Evolutionary conservation across 208 protist species (phyloP).

Genomic region (Dictyostelium gargantuum): DNA sequence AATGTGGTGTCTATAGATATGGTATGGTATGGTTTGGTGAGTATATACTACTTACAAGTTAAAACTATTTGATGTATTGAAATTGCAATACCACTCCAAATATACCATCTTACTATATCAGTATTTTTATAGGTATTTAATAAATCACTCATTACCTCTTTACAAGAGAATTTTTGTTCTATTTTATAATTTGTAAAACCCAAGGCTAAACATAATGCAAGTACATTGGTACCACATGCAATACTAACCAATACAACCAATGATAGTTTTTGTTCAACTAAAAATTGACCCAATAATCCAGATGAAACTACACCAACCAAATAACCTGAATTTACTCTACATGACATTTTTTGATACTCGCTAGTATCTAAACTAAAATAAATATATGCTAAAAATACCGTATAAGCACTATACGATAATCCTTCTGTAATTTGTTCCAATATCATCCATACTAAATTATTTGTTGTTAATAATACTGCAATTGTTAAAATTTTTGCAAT

Average conservation of each 20-base stretch:
- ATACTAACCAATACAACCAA: neutral
- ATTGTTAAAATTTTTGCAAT: neutral
- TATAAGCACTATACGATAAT: conserved; percentile 33
- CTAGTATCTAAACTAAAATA: conserved; percentile 31
- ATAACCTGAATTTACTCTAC: conserved; percentile 39
- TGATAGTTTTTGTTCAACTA: neutral
- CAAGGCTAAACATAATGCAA: neutral
- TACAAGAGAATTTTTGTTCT: neutral
- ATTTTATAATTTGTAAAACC: neutral
- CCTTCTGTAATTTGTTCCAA: conserved; percentile 39
- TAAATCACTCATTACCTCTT: neutral
- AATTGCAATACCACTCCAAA: conserved; percentile 49
- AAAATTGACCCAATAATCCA: conserved; percentile 1
- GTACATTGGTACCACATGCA: neutral
- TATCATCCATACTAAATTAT: conserved; percentile 22
- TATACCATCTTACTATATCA: conserved; percentile 40
- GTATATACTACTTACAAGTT: neutral
- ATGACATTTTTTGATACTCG: conserved; percentile 38
- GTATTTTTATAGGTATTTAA: neutral
- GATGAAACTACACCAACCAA: conserved; percentile 20
- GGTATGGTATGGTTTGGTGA: too few species aligned
- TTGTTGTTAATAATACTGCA: neutral
- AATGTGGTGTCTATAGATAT: too few species aligned
- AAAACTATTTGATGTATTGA: conserved; percentile 52
- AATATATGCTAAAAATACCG: conserved; percentile 36